Evolutionary conservation across 1,284 basidiomycete genomes (phyloP).

Genomic region (Naganishia sp.): DNA sequence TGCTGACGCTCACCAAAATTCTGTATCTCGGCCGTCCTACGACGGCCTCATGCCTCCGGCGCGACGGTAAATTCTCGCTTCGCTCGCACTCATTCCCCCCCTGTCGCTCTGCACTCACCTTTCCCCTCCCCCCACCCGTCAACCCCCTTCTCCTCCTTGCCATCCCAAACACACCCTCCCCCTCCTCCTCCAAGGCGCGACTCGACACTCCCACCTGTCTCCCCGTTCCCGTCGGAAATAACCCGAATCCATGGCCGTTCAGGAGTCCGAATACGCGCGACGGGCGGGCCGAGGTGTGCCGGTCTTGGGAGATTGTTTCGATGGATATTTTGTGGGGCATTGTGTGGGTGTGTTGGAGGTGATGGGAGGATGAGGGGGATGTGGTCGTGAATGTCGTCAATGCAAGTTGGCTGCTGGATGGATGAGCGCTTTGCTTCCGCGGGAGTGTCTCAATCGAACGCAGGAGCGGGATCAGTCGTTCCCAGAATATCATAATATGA

Average conservation of each 20-base stretch:
- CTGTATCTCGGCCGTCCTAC: not conserved
- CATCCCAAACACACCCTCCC: slow-evolving; percentile 3
- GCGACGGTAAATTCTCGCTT: too few species aligned
- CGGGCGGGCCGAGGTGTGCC: slow-evolving; percentile 3
- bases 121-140: slow-evolving; percentile 3
- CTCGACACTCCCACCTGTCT: not conserved
- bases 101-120: not conserved
- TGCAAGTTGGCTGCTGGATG: too few species aligned
- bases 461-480: too few species aligned
- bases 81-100: too few species aligned
- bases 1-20: not conserved
- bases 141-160: not conserved
- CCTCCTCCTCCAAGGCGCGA: slow-evolving; percentile 16
- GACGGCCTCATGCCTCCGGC: not conserved
- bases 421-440: too few species aligned
- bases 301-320: slow-evolving; percentile 20
- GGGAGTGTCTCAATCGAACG: too few species aligned
- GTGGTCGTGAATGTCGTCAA: too few species aligned
- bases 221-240: slow-evolving; percentile 14
- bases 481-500: too few species aligned
- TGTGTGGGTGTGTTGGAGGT: not conserved
- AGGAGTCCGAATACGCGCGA: slow-evolving; percentile 23
- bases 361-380: too few species aligned
- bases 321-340: slow-evolving; percentile 28
- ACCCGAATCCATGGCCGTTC: slow-evolving; percentile 24